Percentiles rank a stretch among this genome's conserved stretches.
phyloP scores from a whole-genome alignment of 768 basidiomycete genomes.

The Phaeotremella skinneri region DNA sequence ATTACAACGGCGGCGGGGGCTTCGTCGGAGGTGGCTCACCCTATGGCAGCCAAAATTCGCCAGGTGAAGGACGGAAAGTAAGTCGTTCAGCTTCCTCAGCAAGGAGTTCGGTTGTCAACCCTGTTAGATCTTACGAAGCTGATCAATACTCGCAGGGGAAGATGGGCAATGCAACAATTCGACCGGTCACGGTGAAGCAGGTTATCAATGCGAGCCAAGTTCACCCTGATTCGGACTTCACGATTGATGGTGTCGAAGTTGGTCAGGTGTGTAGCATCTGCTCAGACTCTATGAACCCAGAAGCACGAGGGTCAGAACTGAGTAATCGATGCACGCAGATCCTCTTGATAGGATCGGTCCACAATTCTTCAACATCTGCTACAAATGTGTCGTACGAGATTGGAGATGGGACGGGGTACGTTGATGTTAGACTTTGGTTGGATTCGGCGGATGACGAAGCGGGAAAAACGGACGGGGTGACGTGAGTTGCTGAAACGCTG shows the following conservation, averaged over 20 bases:
- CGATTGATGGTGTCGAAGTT: slow-evolving; percentile 73
- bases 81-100: slow-evolving; percentile 6
- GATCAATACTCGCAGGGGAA: slow-evolving; percentile 19
- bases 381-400: slow-evolving; percentile 78
- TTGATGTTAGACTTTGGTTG: slow-evolving; percentile 62
- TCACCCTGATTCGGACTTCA: slow-evolving; percentile 85
- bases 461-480: slow-evolving; percentile 47
- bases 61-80: slow-evolving; percentile 37
- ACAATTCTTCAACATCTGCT: slow-evolving; percentile 64
- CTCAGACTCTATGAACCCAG: no score
- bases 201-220: slow-evolving; percentile 72
- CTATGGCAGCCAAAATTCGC: slow-evolving; percentile 41
- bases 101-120: background rate
- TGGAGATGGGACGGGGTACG: slow-evolving; percentile 72
- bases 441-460: slow-evolving; percentile 65
- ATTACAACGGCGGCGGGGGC: slow-evolving; percentile 40
- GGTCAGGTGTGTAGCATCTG: slow-evolving; percentile 72
- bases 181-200: slow-evolving; percentile 77
- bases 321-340: no score
- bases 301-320: no score
- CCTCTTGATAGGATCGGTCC: slow-evolving; percentile 70
- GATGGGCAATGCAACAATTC: slow-evolving; percentile 54
- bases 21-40: slow-evolving; percentile 35
- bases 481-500: slow-evolving; percentile 34
- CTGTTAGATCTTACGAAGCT: background rate